These are phyloP conservation scores for Lachancea thermotolerans DNA, from an alignment of 805 yeast genomes.

Conservation along the genomic window DNA sequence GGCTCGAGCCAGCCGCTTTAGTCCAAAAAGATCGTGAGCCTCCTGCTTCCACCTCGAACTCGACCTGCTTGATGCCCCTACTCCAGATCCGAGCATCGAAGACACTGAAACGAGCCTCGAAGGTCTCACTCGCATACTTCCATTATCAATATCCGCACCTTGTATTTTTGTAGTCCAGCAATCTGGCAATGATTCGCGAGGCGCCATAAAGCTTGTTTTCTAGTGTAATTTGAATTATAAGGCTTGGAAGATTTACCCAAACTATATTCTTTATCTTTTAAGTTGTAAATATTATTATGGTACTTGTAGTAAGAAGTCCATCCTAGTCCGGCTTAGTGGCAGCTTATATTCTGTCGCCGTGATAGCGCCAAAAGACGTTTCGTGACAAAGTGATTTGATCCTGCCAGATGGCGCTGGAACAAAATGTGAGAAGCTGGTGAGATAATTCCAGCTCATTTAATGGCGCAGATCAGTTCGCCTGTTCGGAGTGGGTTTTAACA, in stretches of 20 bases:
- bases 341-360: neutral
- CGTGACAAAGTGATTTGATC: slow-evolving; percentile 2
- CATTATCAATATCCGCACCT: neutral
- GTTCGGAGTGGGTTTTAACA: slow-evolving; percentile 16
- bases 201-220: neutral
- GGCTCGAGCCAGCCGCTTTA: slow-evolving; percentile 23
- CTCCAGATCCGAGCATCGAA: slow-evolving; percentile 11
- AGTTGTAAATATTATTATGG: neutral
- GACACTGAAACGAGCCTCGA: slow-evolving; percentile 10
- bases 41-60: slow-evolving; percentile 4
- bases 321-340: no score
- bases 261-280: slow-evolving; percentile 1
- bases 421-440: no score
- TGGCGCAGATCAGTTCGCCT: no score
- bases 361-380: neutral
- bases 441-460: no score
- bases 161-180: slow-evolving; percentile 2
- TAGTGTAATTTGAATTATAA: neutral
- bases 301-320: no score
- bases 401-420: no score
- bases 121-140: neutral
- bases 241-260: neutral
- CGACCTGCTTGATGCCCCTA: neutral
- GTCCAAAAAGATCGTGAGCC: slow-evolving; percentile 22
- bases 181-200: slow-evolving; percentile 1